Evolutionary conservation across 768 basidiomycete genomes (phyloP).

Genomic region (Panaeolus papilionaceus): DNA sequence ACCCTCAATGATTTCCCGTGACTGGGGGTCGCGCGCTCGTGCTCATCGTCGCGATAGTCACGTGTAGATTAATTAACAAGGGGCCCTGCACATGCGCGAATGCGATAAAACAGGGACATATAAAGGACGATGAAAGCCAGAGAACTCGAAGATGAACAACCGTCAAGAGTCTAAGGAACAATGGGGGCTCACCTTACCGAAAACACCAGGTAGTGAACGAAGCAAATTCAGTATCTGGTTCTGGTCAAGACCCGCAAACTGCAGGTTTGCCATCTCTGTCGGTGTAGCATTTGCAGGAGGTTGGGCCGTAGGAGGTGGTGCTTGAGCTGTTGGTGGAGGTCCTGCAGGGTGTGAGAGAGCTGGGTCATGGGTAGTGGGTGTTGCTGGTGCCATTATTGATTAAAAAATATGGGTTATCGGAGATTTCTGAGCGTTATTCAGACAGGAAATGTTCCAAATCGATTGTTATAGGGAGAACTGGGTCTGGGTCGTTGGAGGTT

Average conservation of each 20-base stretch:
- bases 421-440: not conserved
- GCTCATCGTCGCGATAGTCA: slow-evolving; percentile 44
- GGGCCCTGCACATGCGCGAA: slow-evolving; percentile 20
- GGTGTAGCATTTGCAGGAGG: slow-evolving; percentile 32
- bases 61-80: slow-evolving; percentile 39
- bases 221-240: slow-evolving; percentile 66
- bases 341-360: slow-evolving; percentile 42
- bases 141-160: slow-evolving; percentile 21
- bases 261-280: slow-evolving; percentile 34
- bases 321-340: slow-evolving; percentile 34
- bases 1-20: slow-evolving; percentile 40
- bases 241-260: slow-evolving; percentile 48
- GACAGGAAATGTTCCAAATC: not conserved
- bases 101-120: slow-evolving; percentile 12
- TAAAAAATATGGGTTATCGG: slow-evolving; percentile 8
- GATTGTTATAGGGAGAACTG: not conserved
- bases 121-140: slow-evolving; percentile 20
- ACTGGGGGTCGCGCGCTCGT: slow-evolving; percentile 42
- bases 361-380: slow-evolving; percentile 45
- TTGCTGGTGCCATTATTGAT: slow-evolving; percentile 41
- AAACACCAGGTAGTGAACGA: slow-evolving; percentile 58
- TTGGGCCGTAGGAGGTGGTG: slow-evolving; percentile 33
- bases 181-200: slow-evolving; percentile 57
- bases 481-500: slow-evolving; percentile 18
- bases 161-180: slow-evolving; percentile 18